These are phyloP conservation scores for Penicillium lividum DNA, from an alignment of 495 filamentous ascomycete genomes.

Conservation along the genomic window DNA sequence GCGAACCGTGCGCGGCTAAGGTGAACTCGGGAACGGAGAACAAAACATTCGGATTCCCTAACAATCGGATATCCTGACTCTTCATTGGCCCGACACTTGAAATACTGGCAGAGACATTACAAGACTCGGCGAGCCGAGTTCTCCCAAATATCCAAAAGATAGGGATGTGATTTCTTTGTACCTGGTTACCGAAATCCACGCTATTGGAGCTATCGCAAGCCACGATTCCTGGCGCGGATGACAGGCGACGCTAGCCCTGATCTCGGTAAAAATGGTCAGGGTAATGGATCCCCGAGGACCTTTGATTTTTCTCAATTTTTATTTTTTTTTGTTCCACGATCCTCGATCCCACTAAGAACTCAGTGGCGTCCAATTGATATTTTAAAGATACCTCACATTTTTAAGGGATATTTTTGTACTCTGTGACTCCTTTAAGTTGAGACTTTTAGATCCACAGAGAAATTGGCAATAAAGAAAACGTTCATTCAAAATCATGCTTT, in stretches of 20 bases:
- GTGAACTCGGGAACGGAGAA: background rate
- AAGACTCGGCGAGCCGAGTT: too few species aligned
- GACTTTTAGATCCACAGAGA: background rate
- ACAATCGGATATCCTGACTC: too few species aligned
- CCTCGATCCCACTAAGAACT: background rate
- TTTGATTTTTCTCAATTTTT: background rate
- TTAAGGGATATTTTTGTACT: too few species aligned
- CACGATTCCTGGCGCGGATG: background rate
- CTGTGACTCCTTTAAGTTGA: too few species aligned
- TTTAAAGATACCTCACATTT: background rate
- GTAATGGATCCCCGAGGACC: background rate
- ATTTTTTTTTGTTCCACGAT: background rate
- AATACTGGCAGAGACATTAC: too few species aligned
- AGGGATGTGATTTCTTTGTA: background rate
- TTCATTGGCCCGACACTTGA: background rate
- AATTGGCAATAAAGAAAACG: background rate
- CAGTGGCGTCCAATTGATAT: background rate
- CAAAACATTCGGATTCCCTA: background rate
- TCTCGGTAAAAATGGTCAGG: background rate
- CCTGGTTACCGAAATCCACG: background rate
- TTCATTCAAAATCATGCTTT: background rate
- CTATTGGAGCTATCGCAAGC: slow-evolving; percentile 6
- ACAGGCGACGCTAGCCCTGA: background rate
- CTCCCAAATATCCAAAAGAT: background rate
- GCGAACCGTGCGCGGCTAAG: slow-evolving; percentile 3